Evolutionary conservation across 306 rosid genomes (phyloP).

Genomic region (Luffa aegyptiaca): DNA sequence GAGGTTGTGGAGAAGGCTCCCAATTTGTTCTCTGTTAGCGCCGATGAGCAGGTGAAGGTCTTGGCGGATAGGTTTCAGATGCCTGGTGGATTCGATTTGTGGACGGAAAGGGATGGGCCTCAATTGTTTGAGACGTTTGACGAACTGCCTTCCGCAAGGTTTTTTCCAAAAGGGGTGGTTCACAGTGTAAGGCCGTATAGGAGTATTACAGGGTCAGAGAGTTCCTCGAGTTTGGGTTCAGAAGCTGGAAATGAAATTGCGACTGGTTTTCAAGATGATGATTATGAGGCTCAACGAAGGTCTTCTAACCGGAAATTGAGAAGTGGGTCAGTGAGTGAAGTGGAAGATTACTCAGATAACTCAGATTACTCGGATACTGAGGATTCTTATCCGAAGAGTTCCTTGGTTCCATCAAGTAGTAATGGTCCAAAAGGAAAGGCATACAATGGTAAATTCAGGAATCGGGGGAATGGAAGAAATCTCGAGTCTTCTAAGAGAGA

Average conservation of each 20-base stretch:
- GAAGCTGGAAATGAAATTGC: slow-evolving; percentile 6
- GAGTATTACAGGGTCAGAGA: slow-evolving; percentile 30
- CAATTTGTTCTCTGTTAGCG: slow-evolving; percentile 52
- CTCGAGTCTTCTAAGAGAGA: slow-evolving; percentile 18
- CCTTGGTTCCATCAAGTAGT: not conserved
- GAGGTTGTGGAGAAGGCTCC: slow-evolving; percentile 73
- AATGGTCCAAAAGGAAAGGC: slow-evolving; percentile 12
- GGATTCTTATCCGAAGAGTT: slow-evolving; percentile 13
- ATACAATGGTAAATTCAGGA: slow-evolving; percentile 24
- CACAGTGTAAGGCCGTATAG: slow-evolving; percentile 70
- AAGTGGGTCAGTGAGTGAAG: slow-evolving; percentile 13
- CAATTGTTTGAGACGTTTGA: slow-evolving; percentile 65
- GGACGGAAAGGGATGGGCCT: slow-evolving; percentile 80
- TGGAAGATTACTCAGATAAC: slow-evolving; percentile 9
- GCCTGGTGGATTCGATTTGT: slow-evolving; percentile 84
- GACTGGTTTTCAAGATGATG: slow-evolving; percentile 9
- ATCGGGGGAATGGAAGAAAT: slow-evolving; percentile 25
- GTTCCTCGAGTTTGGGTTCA: slow-evolving; percentile 15
- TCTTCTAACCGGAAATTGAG: slow-evolving; percentile 15
- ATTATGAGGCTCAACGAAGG: not conserved
- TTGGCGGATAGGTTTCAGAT: slow-evolving; percentile 82
- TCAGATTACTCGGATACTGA: slow-evolving; percentile 13
- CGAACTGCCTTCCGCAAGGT: slow-evolving; percentile 79
- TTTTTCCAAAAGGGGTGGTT: slow-evolving; percentile 91
- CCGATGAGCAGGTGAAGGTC: slow-evolving; percentile 89